These are phyloP conservation scores for Dactylellina cionopaga DNA, from an alignment of 2,329 filamentous ascomycete genomes.

Conservation along the genomic window DNA sequence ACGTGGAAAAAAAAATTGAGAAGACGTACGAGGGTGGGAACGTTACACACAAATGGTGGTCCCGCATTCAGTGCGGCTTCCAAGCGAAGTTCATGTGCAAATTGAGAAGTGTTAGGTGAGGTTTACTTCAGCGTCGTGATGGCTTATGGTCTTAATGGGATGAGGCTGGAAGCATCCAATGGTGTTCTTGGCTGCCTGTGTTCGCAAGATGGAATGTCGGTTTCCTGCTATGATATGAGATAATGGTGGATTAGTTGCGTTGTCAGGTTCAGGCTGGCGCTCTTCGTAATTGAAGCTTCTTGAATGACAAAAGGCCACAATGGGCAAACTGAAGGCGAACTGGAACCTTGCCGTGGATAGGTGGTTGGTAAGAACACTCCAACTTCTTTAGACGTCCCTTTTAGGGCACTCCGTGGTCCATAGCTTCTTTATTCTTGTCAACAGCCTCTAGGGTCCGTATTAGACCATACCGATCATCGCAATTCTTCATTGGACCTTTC, in stretches of 20 bases:
- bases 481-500: constrained; percentile 2
- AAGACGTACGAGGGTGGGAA: constrained; percentile 50
- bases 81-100: constrained; percentile 7
- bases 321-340: constrained; percentile 29
- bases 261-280: constrained; percentile 13
- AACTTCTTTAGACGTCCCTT: constrained; percentile 22
- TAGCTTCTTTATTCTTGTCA: constrained; percentile 19
- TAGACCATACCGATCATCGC: constrained; percentile 20
- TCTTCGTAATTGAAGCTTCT: constrained; percentile 15
- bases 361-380: constrained; percentile 46
- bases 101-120: constrained; percentile 20
- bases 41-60: constrained; percentile 36
- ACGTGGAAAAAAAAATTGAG: constrained; percentile 44
- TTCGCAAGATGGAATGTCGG: constrained; percentile 26
- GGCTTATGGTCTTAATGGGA: constrained; percentile 17
- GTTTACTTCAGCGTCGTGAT: constrained; percentile 26
- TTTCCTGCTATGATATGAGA: constrained; percentile 27
- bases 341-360: not conserved
- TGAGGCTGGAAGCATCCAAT: constrained; percentile 37
- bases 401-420: constrained; percentile 32
- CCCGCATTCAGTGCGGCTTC: constrained; percentile 33
- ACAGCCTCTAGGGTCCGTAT: constrained; percentile 16
- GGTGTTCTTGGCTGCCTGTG: constrained; percentile 33
- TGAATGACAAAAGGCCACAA: not conserved
- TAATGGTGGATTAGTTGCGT: constrained; percentile 16